Evolutionary conservation across 208 protist genomes (phyloP).

Genomic region (Leishmania tarentolae): DNA sequence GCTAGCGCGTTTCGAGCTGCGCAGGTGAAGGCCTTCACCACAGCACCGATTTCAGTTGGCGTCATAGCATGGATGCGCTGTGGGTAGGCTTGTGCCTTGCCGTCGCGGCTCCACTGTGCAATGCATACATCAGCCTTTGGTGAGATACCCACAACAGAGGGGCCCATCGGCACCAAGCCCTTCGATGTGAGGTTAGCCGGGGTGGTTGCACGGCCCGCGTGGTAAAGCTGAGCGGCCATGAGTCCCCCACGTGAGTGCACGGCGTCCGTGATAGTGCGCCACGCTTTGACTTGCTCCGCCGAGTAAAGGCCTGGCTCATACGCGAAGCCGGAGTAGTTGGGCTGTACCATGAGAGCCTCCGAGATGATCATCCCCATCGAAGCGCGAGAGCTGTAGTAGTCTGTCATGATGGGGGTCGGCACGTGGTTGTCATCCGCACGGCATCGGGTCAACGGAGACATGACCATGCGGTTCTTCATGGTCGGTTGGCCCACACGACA

Average conservation of each 20-base stretch:
- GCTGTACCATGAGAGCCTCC: slow-evolving; percentile 60
- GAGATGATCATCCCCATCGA: slow-evolving; percentile 60
- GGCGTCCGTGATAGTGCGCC: slow-evolving; percentile 58
- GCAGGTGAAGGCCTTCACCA: slow-evolving; percentile 57
- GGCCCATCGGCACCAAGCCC: slow-evolving; percentile 9
- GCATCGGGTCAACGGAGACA: slow-evolving; percentile 56
- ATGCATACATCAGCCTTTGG: slow-evolving; percentile 9
- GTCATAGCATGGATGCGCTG: slow-evolving; percentile 45
- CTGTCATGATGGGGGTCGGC: slow-evolving; percentile 39
- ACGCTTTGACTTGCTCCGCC: slow-evolving; percentile 49
- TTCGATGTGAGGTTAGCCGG: slow-evolving; percentile 26
- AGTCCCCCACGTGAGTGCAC: slow-evolving; percentile 60
- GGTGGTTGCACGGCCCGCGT: slow-evolving; percentile 49
- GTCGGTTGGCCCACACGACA: slow-evolving; percentile 38
- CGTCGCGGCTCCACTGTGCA: slow-evolving; percentile 20
- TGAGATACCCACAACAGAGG: slow-evolving; percentile 15
- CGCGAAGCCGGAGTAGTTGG: slow-evolving; percentile 36
- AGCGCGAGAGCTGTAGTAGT: slow-evolving; percentile 64
- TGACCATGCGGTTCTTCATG: slow-evolving; percentile 50
- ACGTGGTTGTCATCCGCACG: slow-evolving; percentile 50
- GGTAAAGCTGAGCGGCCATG: slow-evolving; percentile 57
- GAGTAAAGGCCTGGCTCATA: slow-evolving; percentile 60
- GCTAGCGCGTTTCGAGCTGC: slow-evolving; percentile 64
- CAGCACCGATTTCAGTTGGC: slow-evolving; percentile 51
- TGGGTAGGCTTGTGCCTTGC: slow-evolving; percentile 33